phyloP scores from a whole-genome alignment of 108 stramenopile genomes.

The Skeletonema menzelii region DNA sequence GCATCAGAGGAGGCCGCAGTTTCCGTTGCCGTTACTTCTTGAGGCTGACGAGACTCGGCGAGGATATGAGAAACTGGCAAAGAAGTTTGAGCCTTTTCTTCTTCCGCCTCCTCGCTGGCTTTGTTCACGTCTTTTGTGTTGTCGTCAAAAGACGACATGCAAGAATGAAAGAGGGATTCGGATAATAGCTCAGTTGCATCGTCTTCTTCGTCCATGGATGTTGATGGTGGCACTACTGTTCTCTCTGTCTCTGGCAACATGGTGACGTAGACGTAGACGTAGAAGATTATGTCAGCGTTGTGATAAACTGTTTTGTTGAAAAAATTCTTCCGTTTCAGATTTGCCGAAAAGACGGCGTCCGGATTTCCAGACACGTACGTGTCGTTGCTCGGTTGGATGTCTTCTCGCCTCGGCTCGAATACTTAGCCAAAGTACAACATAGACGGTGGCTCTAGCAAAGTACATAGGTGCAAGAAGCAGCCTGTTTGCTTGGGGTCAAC shows the following conservation, averaged over 20 bases:
- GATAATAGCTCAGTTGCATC: not conserved
- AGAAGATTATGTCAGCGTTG: no score
- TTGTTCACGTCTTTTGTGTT: not conserved
- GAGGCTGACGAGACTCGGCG: not conserved
- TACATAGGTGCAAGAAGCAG: no score
- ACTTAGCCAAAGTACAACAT: no score
- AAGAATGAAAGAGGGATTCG: not conserved
- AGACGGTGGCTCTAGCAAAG: no score
- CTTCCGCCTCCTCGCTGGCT: not conserved
- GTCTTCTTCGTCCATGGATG: constrained; percentile 1
- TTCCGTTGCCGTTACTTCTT: not conserved
- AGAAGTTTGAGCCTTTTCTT: not conserved
- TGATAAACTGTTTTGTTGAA: no score
- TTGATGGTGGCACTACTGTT: not conserved
- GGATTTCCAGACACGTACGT: no score
- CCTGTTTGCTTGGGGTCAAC: no score
- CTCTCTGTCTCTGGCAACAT: not conserved
- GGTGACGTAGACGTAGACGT: no score
- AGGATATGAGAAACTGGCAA: not conserved
- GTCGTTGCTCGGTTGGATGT: no score
- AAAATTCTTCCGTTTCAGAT: no score
- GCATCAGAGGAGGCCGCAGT: not conserved
- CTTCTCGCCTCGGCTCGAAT: no score
- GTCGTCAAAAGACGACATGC: not conserved
- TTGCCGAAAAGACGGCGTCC: no score